Evolutionary conservation across 345 rosid genomes (phyloP).

Genomic region (Citrus trifoliata): DNA sequence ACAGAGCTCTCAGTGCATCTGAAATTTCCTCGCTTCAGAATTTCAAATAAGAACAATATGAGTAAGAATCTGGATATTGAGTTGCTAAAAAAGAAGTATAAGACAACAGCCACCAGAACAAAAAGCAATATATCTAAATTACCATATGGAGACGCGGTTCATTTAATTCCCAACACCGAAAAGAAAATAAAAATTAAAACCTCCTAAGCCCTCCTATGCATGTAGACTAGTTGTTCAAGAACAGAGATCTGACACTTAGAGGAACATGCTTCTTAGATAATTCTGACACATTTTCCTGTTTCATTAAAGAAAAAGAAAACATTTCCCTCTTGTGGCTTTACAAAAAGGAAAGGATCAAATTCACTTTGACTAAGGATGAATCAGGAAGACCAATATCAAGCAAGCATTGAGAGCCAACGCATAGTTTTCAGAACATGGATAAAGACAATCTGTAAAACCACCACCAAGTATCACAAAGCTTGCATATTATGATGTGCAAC

Average conservation of each 20-base stretch:
- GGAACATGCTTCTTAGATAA: not conserved
- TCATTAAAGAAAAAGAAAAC: not conserved
- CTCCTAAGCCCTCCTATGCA: no score
- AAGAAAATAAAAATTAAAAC: not conserved
- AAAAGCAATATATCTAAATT: not conserved
- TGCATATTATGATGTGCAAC: not conserved
- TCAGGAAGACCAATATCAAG: not conserved
- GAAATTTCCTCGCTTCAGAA: slow-evolving; percentile 85
- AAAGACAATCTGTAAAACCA: not conserved
- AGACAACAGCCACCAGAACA: not conserved
- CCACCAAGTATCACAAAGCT: not conserved
- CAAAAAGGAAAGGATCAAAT: not conserved
- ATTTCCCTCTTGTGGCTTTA: not conserved
- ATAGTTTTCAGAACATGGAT: not conserved
- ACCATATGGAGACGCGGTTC: not conserved
- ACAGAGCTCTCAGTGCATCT: slow-evolving; percentile 84
- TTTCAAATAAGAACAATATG: slow-evolving; percentile 25
- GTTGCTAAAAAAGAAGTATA: slow-evolving; percentile 8
- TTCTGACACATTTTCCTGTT: not conserved
- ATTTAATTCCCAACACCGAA: not conserved
- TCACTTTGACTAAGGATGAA: not conserved
- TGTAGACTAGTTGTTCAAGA: not conserved
- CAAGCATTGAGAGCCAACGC: not conserved
- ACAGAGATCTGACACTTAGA: not conserved
- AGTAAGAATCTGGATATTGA: slow-evolving; percentile 24